Base-by-base conservation (phyloP, 2,329 filamentous ascomycete species). In the Apiospora hydei region DNA sequence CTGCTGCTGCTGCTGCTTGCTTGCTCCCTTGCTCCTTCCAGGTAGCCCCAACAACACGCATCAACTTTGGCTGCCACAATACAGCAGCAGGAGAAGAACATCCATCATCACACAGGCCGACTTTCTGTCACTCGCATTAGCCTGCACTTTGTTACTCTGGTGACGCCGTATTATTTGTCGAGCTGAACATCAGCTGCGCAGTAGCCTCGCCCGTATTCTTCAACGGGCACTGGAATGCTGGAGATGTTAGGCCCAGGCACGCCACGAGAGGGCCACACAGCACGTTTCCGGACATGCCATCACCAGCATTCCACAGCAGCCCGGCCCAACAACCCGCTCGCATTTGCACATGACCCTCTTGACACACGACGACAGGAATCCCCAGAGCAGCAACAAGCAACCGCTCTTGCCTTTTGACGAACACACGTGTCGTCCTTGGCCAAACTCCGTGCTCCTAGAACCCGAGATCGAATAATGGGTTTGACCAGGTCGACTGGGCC, bases 271-370 rank as follows among this genome's bases (percentile, higher is more conserved):
- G 34, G n/a, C 30, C 57, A 41, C 34, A 41, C 57, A 64, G 57
- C 57, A 64, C 57, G 57, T 64, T 64, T 64, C 57, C 57, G 34
- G 57, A 41, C 41, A n/a, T 38, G 10, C 57, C 57, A 64, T 41
- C 57, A 41, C 24, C 57, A 64, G 18, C 57, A 64, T 64, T 64
- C 57, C 57, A 64, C 34, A 64, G 57, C 57, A 41, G n/a, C 34
- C 18, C 57, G 57, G 5, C 34, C 57, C 57, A 64, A 64, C 57
- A 64, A 64, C 57, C 57, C 34, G 18, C 57, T 41, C 57, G 57
- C 57, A 64, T 24, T n/a, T 64, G 57, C 57, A n/a, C 57, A 64
- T 64, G 57, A 64, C 34, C 34, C 57, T 38, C 57, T 64, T 10
- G 57, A 41, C 41, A 64, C 57, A 14, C 21, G 3, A 41, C 21